Percentiles rank a stretch among this genome's conserved stretches.
These are phyloP conservation scores for Candida qinlingensis DNA, from an alignment of 805 yeast species.

Conservation along the genomic window DNA sequence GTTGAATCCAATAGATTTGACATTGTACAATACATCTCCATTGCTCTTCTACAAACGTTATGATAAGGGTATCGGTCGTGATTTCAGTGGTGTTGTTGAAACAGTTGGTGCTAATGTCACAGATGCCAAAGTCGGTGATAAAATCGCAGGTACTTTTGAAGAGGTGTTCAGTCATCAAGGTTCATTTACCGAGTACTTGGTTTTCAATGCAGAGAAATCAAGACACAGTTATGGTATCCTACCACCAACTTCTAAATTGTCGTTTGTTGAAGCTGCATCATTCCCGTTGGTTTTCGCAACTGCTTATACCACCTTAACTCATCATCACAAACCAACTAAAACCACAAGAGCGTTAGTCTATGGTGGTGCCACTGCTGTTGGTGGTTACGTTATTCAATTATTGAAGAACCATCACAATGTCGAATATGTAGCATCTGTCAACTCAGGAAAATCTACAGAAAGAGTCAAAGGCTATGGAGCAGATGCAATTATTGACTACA, in stretches of 20 bases:
- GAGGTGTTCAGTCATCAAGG: conserved; percentile 30
- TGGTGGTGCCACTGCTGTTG: conserved; percentile 75
- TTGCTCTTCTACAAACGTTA: conserved; percentile 15
- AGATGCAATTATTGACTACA: conserved; percentile 52
- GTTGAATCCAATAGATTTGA: conserved; percentile 54
- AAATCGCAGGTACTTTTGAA: conserved; percentile 39
- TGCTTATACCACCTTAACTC: conserved; percentile 39
- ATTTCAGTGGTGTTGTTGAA: conserved; percentile 49
- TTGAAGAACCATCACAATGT: conserved; percentile 45
- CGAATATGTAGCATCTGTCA: conserved; percentile 48
- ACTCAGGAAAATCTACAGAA: conserved; percentile 44
- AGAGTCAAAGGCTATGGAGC: conserved; percentile 50
- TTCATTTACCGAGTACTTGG: conserved; percentile 41
- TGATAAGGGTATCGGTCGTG: conserved; percentile 42
- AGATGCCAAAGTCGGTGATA: conserved; percentile 44
- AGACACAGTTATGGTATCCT: conserved; percentile 33
- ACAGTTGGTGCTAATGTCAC: conserved; percentile 40
- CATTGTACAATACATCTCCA: conserved; percentile 28
- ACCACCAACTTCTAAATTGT: conserved; percentile 24
- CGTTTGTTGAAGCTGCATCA: conserved; percentile 51
- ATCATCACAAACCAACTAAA: conserved; percentile 33
- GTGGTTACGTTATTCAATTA: conserved; percentile 49
- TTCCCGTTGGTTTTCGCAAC: conserved; percentile 63
- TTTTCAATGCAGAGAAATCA: conserved; percentile 5
- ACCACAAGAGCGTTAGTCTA: conserved; percentile 51